phyloP scores from a whole-genome alignment of 148 eudicot genomes.

The Nepenthes gracilis region DNA sequence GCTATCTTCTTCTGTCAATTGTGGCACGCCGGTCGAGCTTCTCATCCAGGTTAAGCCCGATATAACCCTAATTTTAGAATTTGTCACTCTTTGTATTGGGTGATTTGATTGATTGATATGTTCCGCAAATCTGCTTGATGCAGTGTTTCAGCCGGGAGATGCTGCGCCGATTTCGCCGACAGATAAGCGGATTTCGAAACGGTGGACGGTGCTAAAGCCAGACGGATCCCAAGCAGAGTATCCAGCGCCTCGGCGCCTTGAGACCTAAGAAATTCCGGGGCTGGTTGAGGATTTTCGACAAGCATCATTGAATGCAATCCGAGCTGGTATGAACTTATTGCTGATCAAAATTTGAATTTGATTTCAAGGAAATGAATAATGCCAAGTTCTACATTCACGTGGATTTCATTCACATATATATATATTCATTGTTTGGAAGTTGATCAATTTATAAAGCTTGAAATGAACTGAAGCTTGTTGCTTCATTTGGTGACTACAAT shows the following conservation, averaged over 20 bases:
- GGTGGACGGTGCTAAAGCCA: conserved; percentile 44
- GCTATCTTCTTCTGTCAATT: conserved; percentile 78
- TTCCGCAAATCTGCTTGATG: neutral
- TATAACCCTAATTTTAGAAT: conserved; percentile 5
- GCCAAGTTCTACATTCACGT: neutral
- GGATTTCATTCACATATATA: neutral
- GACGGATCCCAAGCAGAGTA: conserved; percentile 26
- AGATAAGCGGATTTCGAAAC: conserved; percentile 38
- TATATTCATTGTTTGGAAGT: neutral
- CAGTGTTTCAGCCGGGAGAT: conserved; percentile 48
- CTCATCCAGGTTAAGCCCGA: conserved; percentile 51
- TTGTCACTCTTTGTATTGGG: neutral
- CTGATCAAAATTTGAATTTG: neutral
- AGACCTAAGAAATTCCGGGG: conserved; percentile 22
- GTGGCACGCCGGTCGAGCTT: conserved; percentile 98
- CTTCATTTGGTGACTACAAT: too few relatives aligned
- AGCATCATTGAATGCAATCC: conserved; percentile 49
- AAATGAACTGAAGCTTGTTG: too few relatives aligned
- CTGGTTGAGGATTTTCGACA: conserved; percentile 37
- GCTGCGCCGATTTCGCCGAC: conserved; percentile 43
- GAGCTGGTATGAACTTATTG: conserved; percentile 12
- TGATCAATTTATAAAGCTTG: neutral
- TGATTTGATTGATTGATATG: too few relatives aligned
- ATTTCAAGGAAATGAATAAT: neutral
- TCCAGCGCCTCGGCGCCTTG: conserved; percentile 30